phyloP scores from a whole-genome alignment of 306 rosid species.

The Citrullus colocynthis region DNA sequence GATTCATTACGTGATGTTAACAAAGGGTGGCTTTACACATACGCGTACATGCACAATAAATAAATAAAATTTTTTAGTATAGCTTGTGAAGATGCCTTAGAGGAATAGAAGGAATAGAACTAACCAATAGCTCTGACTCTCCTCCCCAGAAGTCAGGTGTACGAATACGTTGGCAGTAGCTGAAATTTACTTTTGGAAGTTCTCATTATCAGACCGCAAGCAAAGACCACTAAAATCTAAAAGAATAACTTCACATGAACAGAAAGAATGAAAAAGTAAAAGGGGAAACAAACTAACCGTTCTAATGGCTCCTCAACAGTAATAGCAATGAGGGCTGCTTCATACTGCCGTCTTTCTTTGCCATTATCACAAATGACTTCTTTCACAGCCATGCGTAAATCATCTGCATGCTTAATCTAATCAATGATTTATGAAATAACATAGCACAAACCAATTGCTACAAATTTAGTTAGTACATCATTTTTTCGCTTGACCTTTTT shows the following conservation, averaged over 20 bases:
- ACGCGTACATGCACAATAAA: not conserved
- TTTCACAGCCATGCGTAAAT: slow-evolving; percentile 81
- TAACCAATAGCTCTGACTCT: slow-evolving; percentile 88
- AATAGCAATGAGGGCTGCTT: slow-evolving; percentile 74
- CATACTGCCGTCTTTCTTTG: slow-evolving; percentile 45
- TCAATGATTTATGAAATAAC: not conserved
- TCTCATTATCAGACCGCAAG: not conserved
- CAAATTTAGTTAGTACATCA: not conserved
- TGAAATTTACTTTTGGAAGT: slow-evolving; percentile 17
- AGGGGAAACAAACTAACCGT: slow-evolving; percentile 27
- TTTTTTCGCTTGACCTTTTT: not conserved
- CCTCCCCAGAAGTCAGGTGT: slow-evolving; percentile 96
- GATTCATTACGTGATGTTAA: not conserved
- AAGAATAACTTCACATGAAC: not conserved
- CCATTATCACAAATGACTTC: slow-evolving; percentile 65
- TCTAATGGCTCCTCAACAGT: slow-evolving; percentile 75
- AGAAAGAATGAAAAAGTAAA: not conserved
- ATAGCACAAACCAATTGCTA: not conserved
- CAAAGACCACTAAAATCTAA: not conserved
- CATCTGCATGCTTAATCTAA: slow-evolving; percentile 39
- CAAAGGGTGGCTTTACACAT: not conserved
- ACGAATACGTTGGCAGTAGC: slow-evolving; percentile 77
- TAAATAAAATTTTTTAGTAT: not conserved
- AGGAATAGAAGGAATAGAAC: slow-evolving; percentile 16
- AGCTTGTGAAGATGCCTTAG: not conserved